These are phyloP conservation scores for Amaranthus tricolor DNA, from an alignment of 179 eudicot genomes.

Conservation along the genomic window DNA sequence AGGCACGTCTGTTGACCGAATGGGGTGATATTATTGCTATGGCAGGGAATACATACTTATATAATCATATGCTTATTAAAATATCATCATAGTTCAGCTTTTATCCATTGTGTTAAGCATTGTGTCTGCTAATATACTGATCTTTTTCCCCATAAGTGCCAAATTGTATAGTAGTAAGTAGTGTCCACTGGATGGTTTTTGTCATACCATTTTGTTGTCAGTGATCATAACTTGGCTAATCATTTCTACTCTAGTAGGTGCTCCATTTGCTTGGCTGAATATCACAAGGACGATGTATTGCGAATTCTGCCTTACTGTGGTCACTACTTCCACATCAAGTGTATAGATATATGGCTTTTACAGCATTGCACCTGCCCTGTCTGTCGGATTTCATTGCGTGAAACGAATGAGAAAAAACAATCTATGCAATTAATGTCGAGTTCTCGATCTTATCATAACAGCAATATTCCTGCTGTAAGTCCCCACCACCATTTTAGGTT, in stretches of 20 bases:
- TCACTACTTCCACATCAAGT: constrained; percentile 74
- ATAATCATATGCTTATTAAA: not conserved
- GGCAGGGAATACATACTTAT: not conserved
- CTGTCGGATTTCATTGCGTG: constrained; percentile 81
- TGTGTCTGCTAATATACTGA: not conserved
- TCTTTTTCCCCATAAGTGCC: too few relatives aligned
- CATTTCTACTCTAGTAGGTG: not conserved
- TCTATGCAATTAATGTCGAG: constrained; percentile 71
- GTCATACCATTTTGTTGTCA: not conserved
- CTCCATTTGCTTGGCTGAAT: not conserved
- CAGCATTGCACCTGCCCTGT: constrained; percentile 93
- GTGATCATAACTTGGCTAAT: not conserved
- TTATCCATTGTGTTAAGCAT: not conserved
- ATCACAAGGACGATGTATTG: not conserved
- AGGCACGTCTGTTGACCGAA: not conserved
- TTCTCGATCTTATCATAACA: constrained; percentile 40
- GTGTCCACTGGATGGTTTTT: not conserved
- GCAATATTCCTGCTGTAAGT: constrained; percentile 25
- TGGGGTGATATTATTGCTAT: too few relatives aligned
- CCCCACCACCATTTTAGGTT: constrained; percentile 11
- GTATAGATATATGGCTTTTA: constrained; percentile 89
- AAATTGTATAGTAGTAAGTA: not conserved
- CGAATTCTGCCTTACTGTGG: constrained; percentile 74
- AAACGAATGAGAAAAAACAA: constrained; percentile 52
- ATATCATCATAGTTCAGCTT: not conserved